Conservation (phyloP, 306 rosid species). For the Malus sieversii region DNA sequence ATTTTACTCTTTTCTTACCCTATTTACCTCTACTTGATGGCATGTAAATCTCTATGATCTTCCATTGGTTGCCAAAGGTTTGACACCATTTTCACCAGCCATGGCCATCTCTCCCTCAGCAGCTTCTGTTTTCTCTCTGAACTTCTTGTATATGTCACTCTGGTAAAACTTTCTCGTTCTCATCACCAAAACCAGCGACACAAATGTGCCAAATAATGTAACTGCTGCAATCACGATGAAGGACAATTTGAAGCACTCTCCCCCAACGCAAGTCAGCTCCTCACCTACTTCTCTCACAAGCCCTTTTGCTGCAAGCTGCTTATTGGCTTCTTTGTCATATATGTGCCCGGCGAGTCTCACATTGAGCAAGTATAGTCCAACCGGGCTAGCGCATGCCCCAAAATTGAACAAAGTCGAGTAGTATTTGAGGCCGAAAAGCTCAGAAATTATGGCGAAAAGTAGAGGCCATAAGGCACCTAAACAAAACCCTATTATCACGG, state of each 20-base stretch:
- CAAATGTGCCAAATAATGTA: conserved; percentile 25
- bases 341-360: conserved; percentile 35
- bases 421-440: conserved; percentile 68
- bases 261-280: conserved; percentile 31
- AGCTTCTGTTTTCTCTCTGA: conserved; percentile 8
- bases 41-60: background rate
- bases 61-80: conserved; percentile 8
- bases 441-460: conserved; percentile 74
- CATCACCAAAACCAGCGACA: conserved; percentile 28
- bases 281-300: background rate
- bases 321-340: conserved; percentile 33
- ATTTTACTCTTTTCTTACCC: background rate
- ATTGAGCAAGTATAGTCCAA: conserved; percentile 35
- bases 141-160: conserved; percentile 46
- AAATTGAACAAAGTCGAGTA: conserved; percentile 74
- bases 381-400: conserved; percentile 64
- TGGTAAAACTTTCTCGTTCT: conserved; percentile 47
- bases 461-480: conserved; percentile 87
- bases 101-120: conserved; percentile 11
- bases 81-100: background rate
- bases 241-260: conserved; percentile 27
- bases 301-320: conserved; percentile 21
- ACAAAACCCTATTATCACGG: conserved; percentile 56
- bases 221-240: conserved; percentile 34
- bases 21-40: background rate